A percentile compares a stretch with the other conserved stretches of the same genome.
Conservation (phyloP, 192 early-diverging fungal species). For the Coemansia sp. region DNA sequence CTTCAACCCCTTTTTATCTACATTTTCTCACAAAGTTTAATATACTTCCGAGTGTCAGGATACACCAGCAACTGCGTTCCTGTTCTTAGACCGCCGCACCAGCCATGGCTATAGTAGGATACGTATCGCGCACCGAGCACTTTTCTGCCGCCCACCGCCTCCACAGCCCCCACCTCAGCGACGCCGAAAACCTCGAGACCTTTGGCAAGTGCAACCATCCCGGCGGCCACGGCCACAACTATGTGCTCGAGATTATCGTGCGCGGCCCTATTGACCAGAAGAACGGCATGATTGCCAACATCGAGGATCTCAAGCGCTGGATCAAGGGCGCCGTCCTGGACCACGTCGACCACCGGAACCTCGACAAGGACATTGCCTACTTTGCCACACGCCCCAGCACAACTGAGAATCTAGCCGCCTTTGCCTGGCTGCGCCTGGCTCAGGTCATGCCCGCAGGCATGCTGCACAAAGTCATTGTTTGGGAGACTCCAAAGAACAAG, state of each 20-base stretch:
- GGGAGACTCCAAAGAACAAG: slow-evolving; percentile 47
- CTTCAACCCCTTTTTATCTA: too few relatives aligned
- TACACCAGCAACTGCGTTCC: too few relatives aligned
- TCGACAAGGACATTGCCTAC: slow-evolving; percentile 79
- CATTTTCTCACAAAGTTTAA: too few relatives aligned
- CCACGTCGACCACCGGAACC: slow-evolving; percentile 78
- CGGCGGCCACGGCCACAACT: slow-evolving; percentile 90
- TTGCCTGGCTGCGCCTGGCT: slow-evolving; percentile 64
- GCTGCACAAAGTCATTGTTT: slow-evolving; percentile 35
- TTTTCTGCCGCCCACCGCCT: slow-evolving; percentile 91
- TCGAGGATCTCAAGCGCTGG: slow-evolving; percentile 73
- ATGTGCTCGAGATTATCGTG: slow-evolving; percentile 52
- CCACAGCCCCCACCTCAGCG: slow-evolving; percentile 67
- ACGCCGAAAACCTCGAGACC: slow-evolving; percentile 64
- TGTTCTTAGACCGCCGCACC: too few relatives aligned
- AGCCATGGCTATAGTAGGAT: slow-evolving; percentile 42
- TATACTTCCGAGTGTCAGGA: too few relatives aligned
- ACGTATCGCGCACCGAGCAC: slow-evolving; percentile 69
- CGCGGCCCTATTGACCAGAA: slow-evolving; percentile 56
- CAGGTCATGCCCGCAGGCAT: slow-evolving; percentile 31
- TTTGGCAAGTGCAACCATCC: slow-evolving; percentile 88
- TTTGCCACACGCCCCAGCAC: slow-evolving; percentile 68
- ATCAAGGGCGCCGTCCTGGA: slow-evolving; percentile 71
- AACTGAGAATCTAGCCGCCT: slow-evolving; percentile 85
- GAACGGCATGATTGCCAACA: slow-evolving; percentile 87